Conservation (phyloP, 192 early-diverging fungal species). For the Rhizophagus prolifer region DNA sequence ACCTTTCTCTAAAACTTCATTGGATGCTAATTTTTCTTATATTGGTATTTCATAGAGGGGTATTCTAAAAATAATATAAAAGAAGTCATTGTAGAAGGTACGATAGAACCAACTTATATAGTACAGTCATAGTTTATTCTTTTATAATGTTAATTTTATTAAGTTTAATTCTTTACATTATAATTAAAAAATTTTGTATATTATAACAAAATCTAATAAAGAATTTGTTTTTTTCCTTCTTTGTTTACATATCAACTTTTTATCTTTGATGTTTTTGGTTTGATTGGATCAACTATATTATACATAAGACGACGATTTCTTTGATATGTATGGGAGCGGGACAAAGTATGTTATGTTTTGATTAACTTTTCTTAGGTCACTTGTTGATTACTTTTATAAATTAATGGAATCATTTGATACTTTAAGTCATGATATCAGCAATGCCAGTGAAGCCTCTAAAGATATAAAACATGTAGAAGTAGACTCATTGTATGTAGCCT, state of each 20-base stretch:
- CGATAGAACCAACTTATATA: neutral
- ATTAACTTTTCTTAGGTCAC: neutral
- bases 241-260: neutral
- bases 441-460: neutral
- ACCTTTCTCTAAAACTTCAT: neutral
- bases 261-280: neutral
- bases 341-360: neutral
- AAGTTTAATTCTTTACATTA: neutral
- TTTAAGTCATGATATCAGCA: neutral
- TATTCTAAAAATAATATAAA: neutral
- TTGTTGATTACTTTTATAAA: neutral
- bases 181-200: neutral
- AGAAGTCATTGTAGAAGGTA: neutral
- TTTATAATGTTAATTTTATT: neutral
- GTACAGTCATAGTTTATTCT: neutral
- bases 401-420: neutral
- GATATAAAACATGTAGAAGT: neutral
- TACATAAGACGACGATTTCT: slow-evolving; percentile 23
- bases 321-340: slow-evolving; percentile 24
- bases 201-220: neutral
- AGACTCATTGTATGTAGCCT: neutral
- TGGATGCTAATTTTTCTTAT: neutral
- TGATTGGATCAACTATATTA: neutral
- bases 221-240: neutral
- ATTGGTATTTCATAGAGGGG: neutral